A percentile compares a stretch with the other conserved stretches of the same genome.
These are phyloP conservation scores for Miscanthus lutarioriparius DNA, from an alignment of 176 grass and related monocot genomes.

Conservation along the genomic window DNA sequence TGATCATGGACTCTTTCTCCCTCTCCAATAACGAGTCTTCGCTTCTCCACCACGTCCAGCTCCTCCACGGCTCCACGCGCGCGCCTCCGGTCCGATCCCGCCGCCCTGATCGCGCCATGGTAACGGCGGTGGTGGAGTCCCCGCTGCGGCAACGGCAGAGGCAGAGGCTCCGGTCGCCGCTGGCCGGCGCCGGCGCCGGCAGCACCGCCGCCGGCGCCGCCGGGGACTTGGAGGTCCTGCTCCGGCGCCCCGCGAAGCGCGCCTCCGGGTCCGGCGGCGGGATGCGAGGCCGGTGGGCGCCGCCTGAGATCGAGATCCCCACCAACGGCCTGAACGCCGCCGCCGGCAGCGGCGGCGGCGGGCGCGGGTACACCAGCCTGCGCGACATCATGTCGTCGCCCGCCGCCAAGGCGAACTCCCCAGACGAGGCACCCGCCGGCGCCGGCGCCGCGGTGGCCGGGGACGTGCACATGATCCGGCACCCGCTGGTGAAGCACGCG, in stretches of 20 bases:
- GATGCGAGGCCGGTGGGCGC: slow-evolving; percentile 29
- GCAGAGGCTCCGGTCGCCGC: slow-evolving; percentile 23
- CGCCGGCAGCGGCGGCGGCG: background rate
- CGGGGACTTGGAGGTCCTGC: slow-evolving; percentile 52
- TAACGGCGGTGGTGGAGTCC: slow-evolving; percentile 47
- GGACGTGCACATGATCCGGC: slow-evolving; percentile 75
- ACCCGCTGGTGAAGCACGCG: slow-evolving; percentile 82
- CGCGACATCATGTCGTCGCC: slow-evolving; percentile 75
- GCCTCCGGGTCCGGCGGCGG: background rate
- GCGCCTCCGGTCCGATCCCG: too few species aligned
- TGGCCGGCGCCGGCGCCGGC: background rate
- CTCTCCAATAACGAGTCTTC: background rate
- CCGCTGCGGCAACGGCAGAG: slow-evolving; percentile 26
- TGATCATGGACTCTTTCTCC: background rate
- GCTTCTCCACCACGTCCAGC: background rate
- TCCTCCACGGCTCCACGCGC: background rate
- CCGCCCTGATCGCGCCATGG: slow-evolving; percentile 19
- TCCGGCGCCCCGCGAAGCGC: slow-evolving; percentile 37
- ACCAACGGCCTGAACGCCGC: background rate
- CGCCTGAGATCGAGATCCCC: slow-evolving; percentile 64
- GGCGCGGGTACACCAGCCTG: slow-evolving; percentile 65
- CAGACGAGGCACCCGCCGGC: background rate
- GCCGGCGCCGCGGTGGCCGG: background rate
- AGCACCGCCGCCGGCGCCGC: too few species aligned
- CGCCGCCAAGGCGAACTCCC: slow-evolving; percentile 11